phyloP scores from a whole-genome alignment of 768 basidiomycete genomes.

The Gelatoporia subvermispora region DNA sequence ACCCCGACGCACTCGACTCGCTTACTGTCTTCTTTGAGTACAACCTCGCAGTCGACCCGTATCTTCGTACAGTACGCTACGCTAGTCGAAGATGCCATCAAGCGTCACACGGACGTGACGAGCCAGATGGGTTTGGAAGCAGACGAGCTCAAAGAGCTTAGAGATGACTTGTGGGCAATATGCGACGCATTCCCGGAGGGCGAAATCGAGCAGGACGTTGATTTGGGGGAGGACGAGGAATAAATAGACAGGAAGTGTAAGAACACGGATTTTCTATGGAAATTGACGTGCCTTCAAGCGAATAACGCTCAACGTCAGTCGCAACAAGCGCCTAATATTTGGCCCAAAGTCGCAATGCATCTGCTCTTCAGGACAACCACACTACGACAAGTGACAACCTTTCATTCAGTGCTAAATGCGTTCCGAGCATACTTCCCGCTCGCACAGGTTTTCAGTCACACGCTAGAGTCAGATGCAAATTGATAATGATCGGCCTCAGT shows the following conservation, averaged over 20 bases:
- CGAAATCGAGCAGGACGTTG: constrained; percentile 23
- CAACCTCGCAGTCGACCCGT: constrained; percentile 33
- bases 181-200: constrained; percentile 36
- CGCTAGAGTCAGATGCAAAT: too few relatives aligned
- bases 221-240: constrained; percentile 21
- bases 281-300: background rate
- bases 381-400: too few relatives aligned
- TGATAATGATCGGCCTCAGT: too few relatives aligned
- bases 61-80: constrained; percentile 50
- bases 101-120: constrained; percentile 33
- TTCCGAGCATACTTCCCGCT: too few relatives aligned
- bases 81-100: constrained; percentile 41
- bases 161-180: constrained; percentile 55
- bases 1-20: constrained; percentile 15
- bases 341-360: too few relatives aligned
- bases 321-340: too few relatives aligned
- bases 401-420: too few relatives aligned
- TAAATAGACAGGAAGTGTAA: background rate
- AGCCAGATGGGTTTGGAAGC: constrained; percentile 35
- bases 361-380: too few relatives aligned
- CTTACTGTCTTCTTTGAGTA: constrained; percentile 41
- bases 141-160: constrained; percentile 56
- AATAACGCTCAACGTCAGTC: too few relatives aligned
- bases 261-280: background rate
- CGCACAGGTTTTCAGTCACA: too few relatives aligned